Percentiles rank a stretch among this genome's conserved stretches.
phyloP scores from a whole-genome alignment of 495 filamentous ascomycete genomes.

The Aspergillus olivimuriae region DNA sequence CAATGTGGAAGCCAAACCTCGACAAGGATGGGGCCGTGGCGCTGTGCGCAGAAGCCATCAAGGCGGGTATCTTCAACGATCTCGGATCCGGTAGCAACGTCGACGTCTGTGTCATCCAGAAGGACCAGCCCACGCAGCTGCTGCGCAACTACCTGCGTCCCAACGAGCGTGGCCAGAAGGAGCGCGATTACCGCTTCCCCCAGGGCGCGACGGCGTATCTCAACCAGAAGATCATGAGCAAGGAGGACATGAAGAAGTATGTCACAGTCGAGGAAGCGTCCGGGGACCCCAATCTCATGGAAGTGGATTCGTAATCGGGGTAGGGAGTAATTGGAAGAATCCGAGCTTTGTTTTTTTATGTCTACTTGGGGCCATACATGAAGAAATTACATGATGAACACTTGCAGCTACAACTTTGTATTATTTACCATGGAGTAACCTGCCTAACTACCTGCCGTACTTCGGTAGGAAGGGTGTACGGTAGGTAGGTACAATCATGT shows the following conservation, averaged over 20 bases:
- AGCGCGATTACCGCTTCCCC: conserved; percentile 84
- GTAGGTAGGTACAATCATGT: too few species aligned
- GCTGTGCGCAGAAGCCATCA: conserved; percentile 81
- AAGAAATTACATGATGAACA: conserved; percentile 1
- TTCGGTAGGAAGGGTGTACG: too few species aligned
- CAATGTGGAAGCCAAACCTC: conserved; percentile 79
- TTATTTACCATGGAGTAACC: not conserved
- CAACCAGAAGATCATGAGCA: conserved; percentile 87
- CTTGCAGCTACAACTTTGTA: not conserved
- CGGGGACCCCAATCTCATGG: conserved; percentile 66
- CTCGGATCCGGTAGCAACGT: conserved; percentile 96
- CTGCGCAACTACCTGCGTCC: conserved; percentile 86
- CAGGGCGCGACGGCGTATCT: conserved; percentile 87
- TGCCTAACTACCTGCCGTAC: too few species aligned
- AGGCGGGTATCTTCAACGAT: conserved; percentile 99
- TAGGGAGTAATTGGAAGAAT: conserved; percentile 1
- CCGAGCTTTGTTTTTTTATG: conserved; percentile 2
- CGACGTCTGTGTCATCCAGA: conserved; percentile 89
- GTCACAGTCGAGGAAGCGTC: conserved; percentile 82
- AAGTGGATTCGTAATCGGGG: conserved; percentile 65
- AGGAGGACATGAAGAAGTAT: conserved; percentile 91
- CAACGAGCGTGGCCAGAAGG: conserved; percentile 86
- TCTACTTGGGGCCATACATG: conserved; percentile 1
- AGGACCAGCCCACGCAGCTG: conserved; percentile 80
- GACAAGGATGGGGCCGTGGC: conserved; percentile 75